A percentile compares a stretch with the other conserved stretches of the same genome.
Evolutionary conservation across 2,329 filamentous ascomycete species (phyloP).

Genomic region (Chalaropsis ovoidea): DNA sequence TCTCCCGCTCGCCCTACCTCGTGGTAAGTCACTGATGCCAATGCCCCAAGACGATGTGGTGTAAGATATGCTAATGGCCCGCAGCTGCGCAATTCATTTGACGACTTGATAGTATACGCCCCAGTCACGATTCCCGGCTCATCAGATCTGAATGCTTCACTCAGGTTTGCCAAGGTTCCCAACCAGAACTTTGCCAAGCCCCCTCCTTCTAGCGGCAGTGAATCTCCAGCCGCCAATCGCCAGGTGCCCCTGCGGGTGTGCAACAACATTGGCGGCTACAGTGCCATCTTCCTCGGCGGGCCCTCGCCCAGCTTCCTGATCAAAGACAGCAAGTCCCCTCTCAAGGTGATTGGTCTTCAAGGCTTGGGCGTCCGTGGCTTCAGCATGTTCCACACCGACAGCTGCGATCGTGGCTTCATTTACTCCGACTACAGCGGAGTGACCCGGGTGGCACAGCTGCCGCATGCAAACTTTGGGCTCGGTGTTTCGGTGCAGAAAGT

Average conservation of each 20-base stretch:
- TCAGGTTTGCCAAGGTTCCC: conserved; percentile 67
- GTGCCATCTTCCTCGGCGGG: conserved; percentile 73
- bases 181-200: conserved; percentile 45
- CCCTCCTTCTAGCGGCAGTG: conserved; percentile 42
- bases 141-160: conserved; percentile 42
- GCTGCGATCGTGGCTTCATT: conserved; percentile 72
- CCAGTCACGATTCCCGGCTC: conserved; percentile 48
- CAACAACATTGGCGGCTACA: conserved; percentile 63
- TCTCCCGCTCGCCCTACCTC: conserved; percentile 62
- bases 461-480: conserved; percentile 58
- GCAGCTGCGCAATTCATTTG: conserved; percentile 57
- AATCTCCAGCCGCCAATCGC: conserved; percentile 38
- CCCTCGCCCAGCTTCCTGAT: conserved; percentile 70
- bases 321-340: conserved; percentile 66
- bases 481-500: conserved; percentile 68
- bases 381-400: conserved; percentile 64
- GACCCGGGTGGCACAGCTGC: conserved; percentile 61
- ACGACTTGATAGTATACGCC: conserved; percentile 81
- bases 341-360: conserved; percentile 63
- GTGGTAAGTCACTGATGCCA: conserved; percentile 48
- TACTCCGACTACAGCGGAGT: conserved; percentile 66
- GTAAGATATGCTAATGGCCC: conserved; percentile 35
- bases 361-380: conserved; percentile 60
- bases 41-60: neutral
- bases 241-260: conserved; percentile 49